Evolutionary conservation across 768 basidiomycete species (phyloP).

Genomic region (Rossbeevera mucosa): DNA sequence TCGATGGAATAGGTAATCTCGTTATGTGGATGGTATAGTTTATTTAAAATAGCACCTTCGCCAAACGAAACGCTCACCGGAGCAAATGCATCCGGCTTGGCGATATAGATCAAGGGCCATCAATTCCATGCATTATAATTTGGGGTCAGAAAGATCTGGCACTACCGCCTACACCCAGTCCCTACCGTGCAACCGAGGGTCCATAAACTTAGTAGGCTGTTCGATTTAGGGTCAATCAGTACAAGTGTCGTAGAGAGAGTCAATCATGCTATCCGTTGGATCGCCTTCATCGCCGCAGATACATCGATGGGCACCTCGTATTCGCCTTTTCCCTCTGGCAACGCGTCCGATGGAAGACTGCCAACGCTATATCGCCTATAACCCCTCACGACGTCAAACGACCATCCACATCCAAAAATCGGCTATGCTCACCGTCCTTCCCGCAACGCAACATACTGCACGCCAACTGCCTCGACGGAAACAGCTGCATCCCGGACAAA

Average conservation of each 20-base stretch:
- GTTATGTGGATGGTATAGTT: not conserved
- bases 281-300: conserved; percentile 37
- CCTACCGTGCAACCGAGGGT: not conserved
- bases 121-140: not conserved
- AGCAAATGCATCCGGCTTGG: not conserved
- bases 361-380: conserved; percentile 35
- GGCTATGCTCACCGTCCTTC: conserved; percentile 31
- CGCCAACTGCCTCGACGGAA: conserved; percentile 48
- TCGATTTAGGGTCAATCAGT: not conserved
- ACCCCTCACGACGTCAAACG: not conserved
- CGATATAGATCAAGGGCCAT: not conserved
- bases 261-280: conserved; percentile 21
- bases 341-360: conserved; percentile 32
- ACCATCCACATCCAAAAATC: not conserved
- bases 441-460: conserved; percentile 60
- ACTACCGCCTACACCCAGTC: not conserved
- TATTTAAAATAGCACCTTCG: not conserved
- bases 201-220: not conserved
- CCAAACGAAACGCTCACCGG: not conserved
- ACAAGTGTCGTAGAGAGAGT: not conserved
- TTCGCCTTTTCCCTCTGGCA: conserved; percentile 19
- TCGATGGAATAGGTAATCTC: not conserved
- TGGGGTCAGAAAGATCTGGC: not conserved
- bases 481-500: conserved; percentile 62
- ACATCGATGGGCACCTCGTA: conserved; percentile 36